These are phyloP conservation scores for Plasmodium gonderi DNA, from an alignment of 169 alveolate species.

Conservation along the genomic window DNA sequence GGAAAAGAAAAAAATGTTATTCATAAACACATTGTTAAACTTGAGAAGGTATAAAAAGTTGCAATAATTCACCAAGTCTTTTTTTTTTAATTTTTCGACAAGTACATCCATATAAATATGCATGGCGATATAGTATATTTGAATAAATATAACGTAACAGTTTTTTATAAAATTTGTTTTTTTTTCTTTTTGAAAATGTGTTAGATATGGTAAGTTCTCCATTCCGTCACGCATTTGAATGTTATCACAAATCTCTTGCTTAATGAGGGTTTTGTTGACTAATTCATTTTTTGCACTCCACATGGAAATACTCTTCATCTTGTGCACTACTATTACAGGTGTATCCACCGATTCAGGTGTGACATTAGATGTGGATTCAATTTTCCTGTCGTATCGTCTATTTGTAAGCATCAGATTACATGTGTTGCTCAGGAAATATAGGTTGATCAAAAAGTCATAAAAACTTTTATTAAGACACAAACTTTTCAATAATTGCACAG, in stretches of 20 bases:
- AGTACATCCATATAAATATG: conserved; percentile 17
- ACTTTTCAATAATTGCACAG: not conserved
- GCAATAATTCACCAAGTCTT: conserved; percentile 3
- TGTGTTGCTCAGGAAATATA: not conserved
- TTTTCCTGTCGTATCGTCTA: too few relatives aligned
- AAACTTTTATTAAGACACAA: conserved; percentile 11
- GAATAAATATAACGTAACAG: conserved; percentile 2
- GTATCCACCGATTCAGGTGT: too few relatives aligned
- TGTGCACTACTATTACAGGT: not conserved
- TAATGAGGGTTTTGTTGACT: too few relatives aligned
- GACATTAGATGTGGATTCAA: too few relatives aligned
- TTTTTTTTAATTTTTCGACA: conserved; percentile 45
- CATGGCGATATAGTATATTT: not conserved
- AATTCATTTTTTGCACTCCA: too few relatives aligned
- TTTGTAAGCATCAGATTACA: not conserved
- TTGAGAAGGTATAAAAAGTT: conserved; percentile 34
- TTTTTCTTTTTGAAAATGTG: not conserved
- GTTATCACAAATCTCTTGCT: too few relatives aligned
- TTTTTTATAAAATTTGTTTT: not conserved
- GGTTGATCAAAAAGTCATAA: not conserved
- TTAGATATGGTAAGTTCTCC: not conserved
- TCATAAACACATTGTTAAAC: conserved; percentile 21
- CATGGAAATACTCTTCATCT: not conserved
- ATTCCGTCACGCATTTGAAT: too few relatives aligned
- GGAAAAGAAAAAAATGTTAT: conserved; percentile 52